Base-by-base conservation (phyloP, 2,329 filamentous ascomycete species). In the Aspergillus niger region DNA sequence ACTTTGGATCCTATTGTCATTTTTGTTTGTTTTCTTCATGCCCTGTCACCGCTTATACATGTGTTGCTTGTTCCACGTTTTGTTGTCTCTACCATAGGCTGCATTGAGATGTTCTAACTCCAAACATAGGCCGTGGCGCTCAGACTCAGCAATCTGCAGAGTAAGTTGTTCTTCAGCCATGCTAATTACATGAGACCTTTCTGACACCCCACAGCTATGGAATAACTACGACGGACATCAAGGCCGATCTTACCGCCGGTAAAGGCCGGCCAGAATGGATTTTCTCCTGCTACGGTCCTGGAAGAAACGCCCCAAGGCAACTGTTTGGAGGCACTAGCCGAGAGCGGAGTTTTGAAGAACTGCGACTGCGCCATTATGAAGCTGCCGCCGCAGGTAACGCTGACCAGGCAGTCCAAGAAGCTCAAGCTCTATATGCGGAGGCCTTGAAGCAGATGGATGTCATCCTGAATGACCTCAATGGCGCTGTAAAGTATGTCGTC, bases 341-440 rank as follows among this genome's bases (percentile, higher is more conserved):
- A 17, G 94, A 98, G 74, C 89, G 92, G 74, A 96, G 92, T 70
- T 89, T 90, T 43, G 94, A 98, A 74, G 94, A 98, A 76, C 85
- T 96, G 73, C 85, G 92, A 53, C 73, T 93, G 28, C 78, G 81
- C 22, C 89, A 92, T 71, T 93, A 94, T 70, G 80, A 87, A 55
- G 85, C 85, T 2, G 79, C 82, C 43, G 83, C 85, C 8, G 71
- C 83, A 7, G 90, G 90, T 1, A 90, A 88, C 58, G 76, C 81
- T 54, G 74, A 83, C 58, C 75, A 78, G 64, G 84, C 83, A 28
- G 78, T 86, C 20, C 77, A 81, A 69, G 80, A 81, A 70, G 80
- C 80, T 15, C 74, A 78, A 71, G 79, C 79, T 13, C 78, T 93
- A 6, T 88, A 88, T 68, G 80, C 83, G 30, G 86, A 87, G 63